phyloP scores from a whole-genome alignment of 768 basidiomycete genomes.

The Tylopilus subfusipes region DNA sequence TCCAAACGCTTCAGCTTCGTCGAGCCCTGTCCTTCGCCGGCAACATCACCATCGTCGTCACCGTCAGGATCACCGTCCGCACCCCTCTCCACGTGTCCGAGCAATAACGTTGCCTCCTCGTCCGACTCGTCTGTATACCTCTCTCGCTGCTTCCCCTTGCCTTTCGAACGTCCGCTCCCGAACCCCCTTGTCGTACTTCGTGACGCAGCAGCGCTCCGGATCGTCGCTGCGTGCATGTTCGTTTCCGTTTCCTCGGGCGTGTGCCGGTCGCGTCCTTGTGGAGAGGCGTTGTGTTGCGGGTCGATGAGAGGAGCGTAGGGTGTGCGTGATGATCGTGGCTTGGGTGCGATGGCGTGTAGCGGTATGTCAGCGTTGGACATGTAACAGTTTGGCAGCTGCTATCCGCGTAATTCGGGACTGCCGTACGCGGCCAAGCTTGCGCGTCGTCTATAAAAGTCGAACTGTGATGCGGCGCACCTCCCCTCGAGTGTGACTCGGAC shows the following conservation, averaged over 20 bases:
- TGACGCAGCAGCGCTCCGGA: constrained; percentile 35
- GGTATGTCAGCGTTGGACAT: constrained; percentile 60
- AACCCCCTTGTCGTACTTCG: no score
- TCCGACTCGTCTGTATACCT: constrained; percentile 62
- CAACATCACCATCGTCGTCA: constrained; percentile 38
- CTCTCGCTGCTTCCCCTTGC: constrained; percentile 48
- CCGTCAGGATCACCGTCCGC: constrained; percentile 36
- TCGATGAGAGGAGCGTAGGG: constrained; percentile 44
- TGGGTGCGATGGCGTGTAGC: constrained; percentile 55
- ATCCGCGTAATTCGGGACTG: neutral
- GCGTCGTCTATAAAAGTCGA: neutral
- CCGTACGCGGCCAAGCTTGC: neutral
- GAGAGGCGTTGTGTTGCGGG: constrained; percentile 24
- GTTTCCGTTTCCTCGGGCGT: constrained; percentile 7
- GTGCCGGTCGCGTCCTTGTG: constrained; percentile 21
- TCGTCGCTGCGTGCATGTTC: constrained; percentile 31
- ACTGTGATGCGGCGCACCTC: no score
- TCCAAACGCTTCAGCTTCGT: constrained; percentile 27
- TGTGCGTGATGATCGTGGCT: constrained; percentile 39
- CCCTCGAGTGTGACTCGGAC: no score
- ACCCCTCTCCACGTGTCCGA: constrained; percentile 37
- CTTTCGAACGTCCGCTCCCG: constrained; percentile 18
- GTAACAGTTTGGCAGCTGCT: constrained; percentile 8
- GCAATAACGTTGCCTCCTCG: constrained; percentile 50
- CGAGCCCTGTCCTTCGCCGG: constrained; percentile 29